Conservation (phyloP, 2,329 filamentous ascomycete genomes). For the Cordyceps cicadae region DNA sequence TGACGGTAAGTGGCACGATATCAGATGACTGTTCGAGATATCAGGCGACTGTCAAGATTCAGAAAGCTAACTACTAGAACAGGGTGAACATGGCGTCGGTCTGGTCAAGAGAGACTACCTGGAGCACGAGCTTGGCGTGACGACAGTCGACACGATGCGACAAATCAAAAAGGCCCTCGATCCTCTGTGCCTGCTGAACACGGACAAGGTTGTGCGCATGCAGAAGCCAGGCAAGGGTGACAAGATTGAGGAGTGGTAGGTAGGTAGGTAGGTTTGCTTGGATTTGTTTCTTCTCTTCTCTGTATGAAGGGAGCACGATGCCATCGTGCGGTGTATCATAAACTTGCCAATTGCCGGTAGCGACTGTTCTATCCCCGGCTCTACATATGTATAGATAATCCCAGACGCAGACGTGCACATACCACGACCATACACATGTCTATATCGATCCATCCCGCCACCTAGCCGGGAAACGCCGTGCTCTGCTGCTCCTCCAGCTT, state of each 20-base stretch:
- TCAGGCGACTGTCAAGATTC: neutral
- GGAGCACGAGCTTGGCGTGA: slow-evolving; percentile 64
- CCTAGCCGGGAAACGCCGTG: neutral
- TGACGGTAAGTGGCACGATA: slow-evolving; percentile 45
- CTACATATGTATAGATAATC: too few species aligned
- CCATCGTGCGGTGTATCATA: too few species aligned
- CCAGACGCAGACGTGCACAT: too few species aligned
- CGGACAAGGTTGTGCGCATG: slow-evolving; percentile 59
- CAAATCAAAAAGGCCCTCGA: slow-evolving; percentile 79
- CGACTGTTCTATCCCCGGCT: too few species aligned
- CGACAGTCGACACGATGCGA: slow-evolving; percentile 74
- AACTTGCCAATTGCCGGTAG: too few species aligned
- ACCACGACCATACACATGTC: too few species aligned
- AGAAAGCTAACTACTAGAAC: slow-evolving; percentile 5
- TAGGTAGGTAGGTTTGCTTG: slow-evolving; percentile 20
- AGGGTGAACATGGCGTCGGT: slow-evolving; percentile 77
- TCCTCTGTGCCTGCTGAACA: slow-evolving; percentile 61
- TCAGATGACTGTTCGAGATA: neutral
- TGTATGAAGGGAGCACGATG: too few species aligned
- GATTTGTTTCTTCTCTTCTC: neutral
- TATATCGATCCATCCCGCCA: too few species aligned
- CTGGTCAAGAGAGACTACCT: slow-evolving; percentile 80
- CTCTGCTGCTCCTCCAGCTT: neutral
- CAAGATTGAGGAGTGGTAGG: slow-evolving; percentile 37
- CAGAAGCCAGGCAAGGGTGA: slow-evolving; percentile 36